Evolutionary conservation across 305 asterid species (phyloP), one percentile per base, ranked within the genome.

Genomic region (Fraxinus sp.): DNA sequence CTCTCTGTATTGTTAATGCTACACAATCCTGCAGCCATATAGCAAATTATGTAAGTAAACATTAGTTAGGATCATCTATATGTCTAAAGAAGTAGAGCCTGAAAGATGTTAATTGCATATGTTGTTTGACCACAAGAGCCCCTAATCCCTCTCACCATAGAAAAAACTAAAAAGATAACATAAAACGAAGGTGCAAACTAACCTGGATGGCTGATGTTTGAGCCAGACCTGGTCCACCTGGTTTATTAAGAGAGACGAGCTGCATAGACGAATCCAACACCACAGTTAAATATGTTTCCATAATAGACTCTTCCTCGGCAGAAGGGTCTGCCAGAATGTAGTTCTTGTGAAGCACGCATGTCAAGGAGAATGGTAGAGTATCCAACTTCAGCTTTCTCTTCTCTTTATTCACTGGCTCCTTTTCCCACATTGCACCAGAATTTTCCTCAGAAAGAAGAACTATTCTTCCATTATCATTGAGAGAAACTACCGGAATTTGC

Each of bases 311-410:
- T 92, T 96, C 98, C 91, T 94, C 98, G 2, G 93, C 91, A 59
- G 98, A 90, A 62, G 98, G 97, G 86, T 96, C 98, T 4, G 97
- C 97, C 37, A 96, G 87, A 86, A 92, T 92, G 93, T 92, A 93
- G 81, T 93, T 91, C 88, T 94, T 89, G 90, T 93, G 97, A 80
- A 94, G 94, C 83, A 92, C 13, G 88, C 98, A 93, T 37, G 99
- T 93, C 83, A 92, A 89, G 77, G 98, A 88, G 85, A 92, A 90
- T 11, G 94, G 97, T 37, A 86, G 22, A 13, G 76, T 88, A 3
- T 84, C 89, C 89, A 91, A 76, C 73, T 86, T 87, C 28, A 94
- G 94, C 86, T 93, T 94, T 86, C 90, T 88, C 91, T 91, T 94
- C 91, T 91, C 97, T 83, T 86, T 89, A 78, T 92, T 94, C 85